Base-by-base conservation (phyloP, 163 green algal genomes). In the Scenedesmus sp. region DNA sequence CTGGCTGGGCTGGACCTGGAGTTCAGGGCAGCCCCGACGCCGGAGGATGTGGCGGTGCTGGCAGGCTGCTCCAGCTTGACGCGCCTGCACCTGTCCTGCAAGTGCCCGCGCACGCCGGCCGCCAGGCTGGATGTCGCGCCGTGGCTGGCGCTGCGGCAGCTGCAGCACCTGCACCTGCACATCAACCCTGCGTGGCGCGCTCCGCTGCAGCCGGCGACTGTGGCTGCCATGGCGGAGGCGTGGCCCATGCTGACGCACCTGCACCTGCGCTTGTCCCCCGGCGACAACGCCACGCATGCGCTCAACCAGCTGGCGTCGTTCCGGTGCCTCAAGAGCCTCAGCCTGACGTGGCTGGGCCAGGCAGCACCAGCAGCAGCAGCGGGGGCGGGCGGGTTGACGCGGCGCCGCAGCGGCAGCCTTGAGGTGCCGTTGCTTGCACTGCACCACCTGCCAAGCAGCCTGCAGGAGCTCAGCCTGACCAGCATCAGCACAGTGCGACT, bases 141-240 rank as follows among this genome's bases (percentile, higher is more conserved):
- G 15, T 89, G 81, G 89, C 83, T 89, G 5, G 70, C 30, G 6
- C 89, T 92, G 20, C 24, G 15, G 30, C 70, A 73, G 44, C 89
- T 92, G 83, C 56, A 53, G n/a, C 70, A 85, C 43, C 89, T 92
- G 68, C 89, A 92, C 65, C 44, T 92, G 83, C 82, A 89, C 70
- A 86, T 92, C 70, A 92, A 92, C 49, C 89, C 89, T 18, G 65
- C 83, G 9, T 92, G 89, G 89, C 82, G 89, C 42, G 51, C 43
- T 20, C 82, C 89, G 40, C 83, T 92, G 70, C 49, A 70, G 72
- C 82, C 89, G 3, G 33, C 46, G 30, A 70, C 68, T 33, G 51
- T 92, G 13, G 73, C 70, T 10, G 89, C 70, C 49, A 85, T 89
- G 82, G 89, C 83, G 1, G 89, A 42, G 12, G 89, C 89, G 18